These are phyloP conservation scores for Ascochyta lentis DNA, from an alignment of 2,329 filamentous ascomycete species.

Conservation along the genomic window DNA sequence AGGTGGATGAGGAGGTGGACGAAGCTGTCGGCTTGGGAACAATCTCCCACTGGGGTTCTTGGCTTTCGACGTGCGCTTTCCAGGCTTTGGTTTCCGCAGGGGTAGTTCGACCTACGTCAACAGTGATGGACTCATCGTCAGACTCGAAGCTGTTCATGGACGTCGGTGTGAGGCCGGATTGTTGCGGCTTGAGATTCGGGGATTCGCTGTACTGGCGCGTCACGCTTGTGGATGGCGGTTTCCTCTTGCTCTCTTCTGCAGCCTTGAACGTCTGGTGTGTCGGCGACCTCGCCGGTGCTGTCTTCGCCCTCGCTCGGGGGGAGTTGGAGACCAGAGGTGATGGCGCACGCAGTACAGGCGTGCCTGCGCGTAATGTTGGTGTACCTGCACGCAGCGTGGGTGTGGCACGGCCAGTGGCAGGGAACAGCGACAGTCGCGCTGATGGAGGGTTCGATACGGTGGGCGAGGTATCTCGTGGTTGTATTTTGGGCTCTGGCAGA, in stretches of 20 bases:
- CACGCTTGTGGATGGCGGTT: constrained; percentile 9
- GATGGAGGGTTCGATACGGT: constrained; percentile 35
- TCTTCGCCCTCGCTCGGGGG: constrained; percentile 35
- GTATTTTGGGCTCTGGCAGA: constrained; percentile 27
- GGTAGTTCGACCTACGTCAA: constrained; percentile 30
- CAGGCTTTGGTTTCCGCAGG: constrained; percentile 22
- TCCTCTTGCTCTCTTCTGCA: constrained; percentile 10
- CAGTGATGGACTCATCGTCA: constrained; percentile 37
- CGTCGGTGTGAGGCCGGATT: constrained; percentile 33
- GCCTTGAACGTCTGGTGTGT: constrained; percentile 30
- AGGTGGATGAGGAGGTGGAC: not conserved
- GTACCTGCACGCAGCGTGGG: constrained; percentile 12
- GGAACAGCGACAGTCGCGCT: constrained; percentile 43
- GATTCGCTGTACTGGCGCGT: constrained; percentile 17
- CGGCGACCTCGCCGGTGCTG: constrained; percentile 40
- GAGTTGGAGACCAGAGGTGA: constrained; percentile 33
- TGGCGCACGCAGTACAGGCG: constrained; percentile 27
- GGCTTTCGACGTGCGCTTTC: constrained; percentile 31
- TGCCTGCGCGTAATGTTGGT: constrained; percentile 16
- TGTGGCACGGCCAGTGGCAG: constrained; percentile 27
- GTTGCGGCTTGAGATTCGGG: constrained; percentile 21
- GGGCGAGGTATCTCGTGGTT: constrained; percentile 45
- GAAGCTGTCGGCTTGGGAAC: constrained; percentile 24
- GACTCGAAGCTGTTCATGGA: constrained; percentile 41
- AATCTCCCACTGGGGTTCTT: constrained; percentile 44